Percentiles rank a stretch among this genome's conserved stretches.
phyloP scores from a whole-genome alignment of 768 basidiomycete genomes.

The Ramaria sp. region DNA sequence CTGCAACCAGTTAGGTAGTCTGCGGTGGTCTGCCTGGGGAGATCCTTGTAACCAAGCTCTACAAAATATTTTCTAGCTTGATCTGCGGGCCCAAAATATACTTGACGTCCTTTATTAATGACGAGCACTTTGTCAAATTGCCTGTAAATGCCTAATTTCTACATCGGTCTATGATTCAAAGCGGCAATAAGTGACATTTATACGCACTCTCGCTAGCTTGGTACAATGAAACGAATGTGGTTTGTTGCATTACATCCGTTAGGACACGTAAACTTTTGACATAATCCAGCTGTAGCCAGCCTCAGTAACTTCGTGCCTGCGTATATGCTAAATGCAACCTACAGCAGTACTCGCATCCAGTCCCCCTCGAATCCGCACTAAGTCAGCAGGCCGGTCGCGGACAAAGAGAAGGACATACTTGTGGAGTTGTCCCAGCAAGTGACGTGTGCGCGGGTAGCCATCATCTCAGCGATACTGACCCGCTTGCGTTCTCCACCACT shows the following conservation, averaged over 20 bases:
- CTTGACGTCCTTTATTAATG: constrained; percentile 35
- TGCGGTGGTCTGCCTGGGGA: constrained; percentile 33
- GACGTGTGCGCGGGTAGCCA: constrained; percentile 14
- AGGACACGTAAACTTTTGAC: constrained; percentile 29
- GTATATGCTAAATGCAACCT: neutral
- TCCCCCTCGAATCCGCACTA: constrained; percentile 12
- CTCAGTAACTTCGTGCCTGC: neutral
- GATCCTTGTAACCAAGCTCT: constrained; percentile 34
- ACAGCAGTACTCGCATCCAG: constrained; percentile 22
- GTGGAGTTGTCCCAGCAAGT: constrained; percentile 19
- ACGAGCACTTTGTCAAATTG: constrained; percentile 35
- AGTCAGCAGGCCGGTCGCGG: constrained; percentile 12
- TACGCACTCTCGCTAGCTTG: constrained; percentile 20
- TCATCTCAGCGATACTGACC: constrained; percentile 18
- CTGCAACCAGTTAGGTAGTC: constrained; percentile 31
- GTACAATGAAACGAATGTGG: constrained; percentile 34
- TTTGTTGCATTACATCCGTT: constrained; percentile 29
- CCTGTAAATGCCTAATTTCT: constrained; percentile 4
- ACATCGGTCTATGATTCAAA: neutral
- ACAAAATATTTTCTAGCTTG: constrained; percentile 34
- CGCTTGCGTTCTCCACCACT: constrained; percentile 29
- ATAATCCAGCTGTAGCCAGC: constrained; percentile 29
- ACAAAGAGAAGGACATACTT: constrained; percentile 11
- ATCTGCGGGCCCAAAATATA: constrained; percentile 33
- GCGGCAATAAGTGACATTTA: neutral